Evolutionary conservation across 2,329 filamentous ascomycete species (phyloP).

Genomic region (Pseudogymnoascus sp.): DNA sequence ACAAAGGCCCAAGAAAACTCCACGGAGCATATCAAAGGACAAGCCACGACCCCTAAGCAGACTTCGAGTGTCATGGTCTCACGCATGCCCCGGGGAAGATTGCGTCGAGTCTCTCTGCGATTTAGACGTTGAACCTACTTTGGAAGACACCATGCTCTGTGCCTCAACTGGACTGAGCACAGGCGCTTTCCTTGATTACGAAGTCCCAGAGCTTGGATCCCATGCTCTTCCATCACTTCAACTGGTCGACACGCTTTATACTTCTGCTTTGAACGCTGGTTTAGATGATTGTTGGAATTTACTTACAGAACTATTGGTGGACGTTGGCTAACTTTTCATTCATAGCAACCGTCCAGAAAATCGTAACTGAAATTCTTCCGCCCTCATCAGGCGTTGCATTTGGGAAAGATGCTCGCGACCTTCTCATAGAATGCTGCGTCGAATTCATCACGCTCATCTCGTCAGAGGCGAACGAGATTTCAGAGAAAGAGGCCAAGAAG

Average conservation of each 20-base stretch:
- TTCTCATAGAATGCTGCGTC: slow-evolving; percentile 96
- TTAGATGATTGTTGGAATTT: slow-evolving; percentile 1
- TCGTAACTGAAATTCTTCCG: slow-evolving; percentile 88
- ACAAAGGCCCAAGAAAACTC: not conserved
- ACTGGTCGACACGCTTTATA: not conserved
- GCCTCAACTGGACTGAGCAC: not conserved
- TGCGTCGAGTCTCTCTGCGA: not conserved
- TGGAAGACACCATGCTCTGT: not conserved
- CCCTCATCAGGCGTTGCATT: slow-evolving; percentile 73
- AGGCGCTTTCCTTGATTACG: not conserved
- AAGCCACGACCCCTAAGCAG: not conserved
- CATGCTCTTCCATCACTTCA: not conserved
- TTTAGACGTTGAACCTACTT: not conserved
- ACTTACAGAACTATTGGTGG: slow-evolving; percentile 1
- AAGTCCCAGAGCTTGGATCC: not conserved
- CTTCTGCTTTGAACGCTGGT: slow-evolving; percentile 1
- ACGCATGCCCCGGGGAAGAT: not conserved
- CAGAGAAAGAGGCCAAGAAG: slow-evolving; percentile 98
- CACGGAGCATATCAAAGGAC: not conserved
- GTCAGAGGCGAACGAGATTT: slow-evolving; percentile 98
- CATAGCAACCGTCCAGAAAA: slow-evolving; percentile 68
- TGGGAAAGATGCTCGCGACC: slow-evolving; percentile 88
- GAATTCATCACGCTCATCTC: slow-evolving; percentile 98
- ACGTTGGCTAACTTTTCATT: slow-evolving; percentile 15
- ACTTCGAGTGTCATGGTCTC: not conserved